Conservation (phyloP, 805 yeast species). For the Tetrapisispora nanseiensis region DNA sequence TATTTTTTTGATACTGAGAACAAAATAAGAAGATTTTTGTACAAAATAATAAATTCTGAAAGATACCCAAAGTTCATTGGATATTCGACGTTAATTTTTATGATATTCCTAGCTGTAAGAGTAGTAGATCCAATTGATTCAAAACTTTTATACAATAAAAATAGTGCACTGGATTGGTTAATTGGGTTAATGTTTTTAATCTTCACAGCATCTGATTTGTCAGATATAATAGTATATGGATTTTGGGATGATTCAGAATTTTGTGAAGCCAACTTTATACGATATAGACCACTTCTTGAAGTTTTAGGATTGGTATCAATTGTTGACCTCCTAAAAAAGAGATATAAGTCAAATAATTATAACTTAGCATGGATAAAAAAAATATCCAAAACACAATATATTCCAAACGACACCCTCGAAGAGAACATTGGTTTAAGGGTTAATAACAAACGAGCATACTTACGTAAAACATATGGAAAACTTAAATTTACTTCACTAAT, state of each 20-base stretch:
- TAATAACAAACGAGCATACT: background rate
- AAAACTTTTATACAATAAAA: background rate
- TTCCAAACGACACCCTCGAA: background rate
- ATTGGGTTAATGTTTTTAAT: background rate
- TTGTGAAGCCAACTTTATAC: background rate
- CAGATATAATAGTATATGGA: background rate
- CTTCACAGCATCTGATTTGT: background rate
- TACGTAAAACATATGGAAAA: background rate
- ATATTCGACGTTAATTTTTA: background rate
- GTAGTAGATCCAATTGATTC: background rate
- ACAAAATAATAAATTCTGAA: background rate
- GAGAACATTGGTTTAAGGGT: background rate
- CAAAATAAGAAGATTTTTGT: background rate
- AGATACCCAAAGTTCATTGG: background rate
- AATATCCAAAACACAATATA: background rate
- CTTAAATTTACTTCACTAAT: background rate
- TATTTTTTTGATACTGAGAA: background rate
- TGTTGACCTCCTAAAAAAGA: background rate
- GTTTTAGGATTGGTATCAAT: background rate
- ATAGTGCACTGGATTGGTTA: background rate
- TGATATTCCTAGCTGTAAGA: background rate
- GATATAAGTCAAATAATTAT: background rate
- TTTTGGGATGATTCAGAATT: conserved; percentile 3
- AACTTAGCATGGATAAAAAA: background rate
- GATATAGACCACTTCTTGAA: background rate